Conservation (phyloP, 768 basidiomycete species). For the Pisolithus microcarpus region DNA sequence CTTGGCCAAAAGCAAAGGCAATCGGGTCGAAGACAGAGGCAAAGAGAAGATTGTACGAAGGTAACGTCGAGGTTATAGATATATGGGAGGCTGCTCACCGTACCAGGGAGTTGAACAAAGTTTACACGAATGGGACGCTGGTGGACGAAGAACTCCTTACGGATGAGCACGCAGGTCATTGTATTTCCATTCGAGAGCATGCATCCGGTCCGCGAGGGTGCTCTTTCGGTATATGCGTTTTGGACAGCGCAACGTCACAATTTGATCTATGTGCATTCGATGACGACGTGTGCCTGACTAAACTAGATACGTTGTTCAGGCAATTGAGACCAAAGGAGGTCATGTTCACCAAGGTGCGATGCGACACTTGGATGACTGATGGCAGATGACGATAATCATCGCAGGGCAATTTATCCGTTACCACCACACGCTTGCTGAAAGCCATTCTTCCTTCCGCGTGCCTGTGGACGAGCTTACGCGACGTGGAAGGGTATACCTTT, state of each 20-base stretch:
- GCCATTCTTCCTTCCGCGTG: constrained; percentile 71
- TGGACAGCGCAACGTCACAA: constrained; percentile 94
- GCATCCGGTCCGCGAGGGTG: constrained; percentile 32
- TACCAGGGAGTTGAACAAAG: constrained; percentile 81
- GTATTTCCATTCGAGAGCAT: constrained; percentile 77
- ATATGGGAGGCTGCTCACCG: background rate
- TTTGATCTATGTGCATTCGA: constrained; percentile 87
- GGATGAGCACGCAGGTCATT: constrained; percentile 94
- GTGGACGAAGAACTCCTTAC: constrained; percentile 83
- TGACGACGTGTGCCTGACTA: constrained; percentile 89
- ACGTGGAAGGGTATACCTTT: constrained; percentile 76
- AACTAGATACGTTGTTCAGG: constrained; percentile 86
- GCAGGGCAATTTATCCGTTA: constrained; percentile 80
- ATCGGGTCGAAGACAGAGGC: constrained; percentile 41
- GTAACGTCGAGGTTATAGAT: constrained; percentile 24
- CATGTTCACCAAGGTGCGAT: constrained; percentile 75
- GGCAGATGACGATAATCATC: background rate
- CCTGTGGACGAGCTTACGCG: constrained; percentile 81
- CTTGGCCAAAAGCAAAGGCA: constrained; percentile 54
- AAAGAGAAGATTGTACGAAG: constrained; percentile 87
- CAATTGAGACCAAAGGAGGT: constrained; percentile 89
- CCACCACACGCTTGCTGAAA: constrained; percentile 79
- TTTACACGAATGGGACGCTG: constrained; percentile 93
- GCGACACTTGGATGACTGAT: background rate
- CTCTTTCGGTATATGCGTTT: constrained; percentile 80